Base-by-base conservation (phyloP, 139 green algal species). In the Chlamydomonas urium region DNA sequence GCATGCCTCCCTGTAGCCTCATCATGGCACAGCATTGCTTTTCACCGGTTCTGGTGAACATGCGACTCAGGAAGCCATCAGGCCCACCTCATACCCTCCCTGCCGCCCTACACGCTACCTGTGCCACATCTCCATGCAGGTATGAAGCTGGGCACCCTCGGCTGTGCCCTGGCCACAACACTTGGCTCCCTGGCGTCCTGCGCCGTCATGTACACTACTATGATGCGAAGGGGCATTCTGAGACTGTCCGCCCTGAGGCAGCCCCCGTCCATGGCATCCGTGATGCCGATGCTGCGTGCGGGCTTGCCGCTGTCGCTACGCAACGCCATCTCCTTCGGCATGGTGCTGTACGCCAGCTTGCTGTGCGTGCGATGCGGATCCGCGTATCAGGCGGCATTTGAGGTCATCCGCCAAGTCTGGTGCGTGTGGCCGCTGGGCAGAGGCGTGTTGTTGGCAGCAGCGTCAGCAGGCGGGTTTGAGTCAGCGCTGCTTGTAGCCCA, bases 321-420 rank as follows among this genome's bases (percentile, higher is more conserved):
- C 31, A 90, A 86, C 42, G 34, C 88, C 31, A 76, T 90, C 28
- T 84, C 74, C 0, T 84, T 85, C 37, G 82, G 82, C 80, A 83
- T 83, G 75, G 63, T 87, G 6, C 72, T 87, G 69, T 85, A 78
- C 47, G 78, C 75, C 2, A 77, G 59, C 29, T 38, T 71, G 29
- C 50, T 87, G 29, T 85, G 73, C 45, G 80, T 83, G 19, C 59
- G 78, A 0, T 29, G 60, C 33, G 78, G 82, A 19, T 73, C 78
- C 3, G 70, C 66, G 1, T 72, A 76, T 31, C 82, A 87, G 62
- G 83, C 79, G 6, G 67, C 65, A 0, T 89, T 86, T 66, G 83
- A 89, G 62, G 75, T 89, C 29, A 58, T 89, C 2, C 75, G 83
- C 1, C 77, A 85, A 69, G 63, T 81, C 48, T 59, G 75, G 66